Conservation (phyloP, 371 early-diverging fungal genomes). For the Coelomomyces lativittatus region DNA sequence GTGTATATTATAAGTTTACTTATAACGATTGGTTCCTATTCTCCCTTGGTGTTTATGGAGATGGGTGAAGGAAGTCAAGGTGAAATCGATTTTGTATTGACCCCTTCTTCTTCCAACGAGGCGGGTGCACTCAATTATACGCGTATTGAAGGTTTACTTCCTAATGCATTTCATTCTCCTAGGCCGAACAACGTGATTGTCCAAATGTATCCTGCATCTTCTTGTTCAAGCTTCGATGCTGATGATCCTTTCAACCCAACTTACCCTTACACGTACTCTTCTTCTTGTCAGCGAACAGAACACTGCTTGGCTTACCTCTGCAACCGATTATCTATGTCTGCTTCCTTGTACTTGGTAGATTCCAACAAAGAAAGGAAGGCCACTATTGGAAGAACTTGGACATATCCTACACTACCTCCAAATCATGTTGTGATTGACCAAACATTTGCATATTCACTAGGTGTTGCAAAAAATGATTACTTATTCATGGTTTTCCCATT, state of each 20-base stretch:
- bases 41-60: conserved; percentile 6
- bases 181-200: neutral
- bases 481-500: neutral
- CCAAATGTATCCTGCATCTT: neutral
- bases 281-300: neutral
- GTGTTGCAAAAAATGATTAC: conserved; percentile 2
- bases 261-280: conserved; percentile 2
- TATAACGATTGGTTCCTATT: conserved; percentile 4
- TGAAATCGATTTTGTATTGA: conserved; percentile 5
- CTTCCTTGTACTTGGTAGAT: conserved; percentile 4
- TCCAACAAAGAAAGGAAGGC: conserved; percentile 2
- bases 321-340: neutral
- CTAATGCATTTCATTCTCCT: conserved; percentile 1
- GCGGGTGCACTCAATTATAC: conserved; percentile 5
- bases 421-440: conserved; percentile 2
- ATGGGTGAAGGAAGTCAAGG: conserved; percentile 6
- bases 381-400: conserved; percentile 5
- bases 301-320: neutral
- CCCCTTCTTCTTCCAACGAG: neutral
- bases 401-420: conserved; percentile 1
- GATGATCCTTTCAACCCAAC: neutral
- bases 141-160: neutral
- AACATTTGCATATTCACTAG: conserved; percentile 1
- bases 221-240: conserved; percentile 3
- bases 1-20: conserved; percentile 5